These are phyloP conservation scores for Hericium rajendrae DNA, from an alignment of 768 basidiomycete genomes.

Conservation along the genomic window DNA sequence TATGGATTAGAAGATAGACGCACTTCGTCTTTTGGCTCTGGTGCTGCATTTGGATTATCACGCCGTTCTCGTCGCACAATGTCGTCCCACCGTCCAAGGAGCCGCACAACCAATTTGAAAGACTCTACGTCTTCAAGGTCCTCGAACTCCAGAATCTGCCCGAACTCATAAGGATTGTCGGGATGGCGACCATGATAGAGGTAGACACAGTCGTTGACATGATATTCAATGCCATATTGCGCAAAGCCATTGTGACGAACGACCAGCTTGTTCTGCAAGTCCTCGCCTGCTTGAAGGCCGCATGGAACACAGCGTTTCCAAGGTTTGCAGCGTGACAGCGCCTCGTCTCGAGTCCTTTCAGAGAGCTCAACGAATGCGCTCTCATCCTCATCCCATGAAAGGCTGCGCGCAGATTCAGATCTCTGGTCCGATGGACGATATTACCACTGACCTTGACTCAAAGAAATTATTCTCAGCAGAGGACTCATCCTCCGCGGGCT, in stretches of 20 bases:
- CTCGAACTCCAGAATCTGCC: conserved; percentile 39
- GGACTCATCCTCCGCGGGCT: conserved; percentile 34
- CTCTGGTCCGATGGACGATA: no score
- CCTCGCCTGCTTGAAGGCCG: neutral
- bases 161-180: conserved; percentile 36
- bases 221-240: conserved; percentile 39
- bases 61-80: conserved; percentile 14
- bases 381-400: conserved; percentile 40
- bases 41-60: neutral
- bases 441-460: conserved; percentile 34
- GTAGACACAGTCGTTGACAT: conserved; percentile 55
- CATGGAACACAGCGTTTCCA: conserved; percentile 4
- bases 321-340: conserved; percentile 21
- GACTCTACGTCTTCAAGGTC: conserved; percentile 10
- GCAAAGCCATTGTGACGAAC: conserved; percentile 27
- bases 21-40: conserved; percentile 6
- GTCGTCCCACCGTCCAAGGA: conserved; percentile 39
- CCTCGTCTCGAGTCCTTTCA: conserved; percentile 20
- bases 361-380: conserved; percentile 37
- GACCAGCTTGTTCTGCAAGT: conserved; percentile 8
- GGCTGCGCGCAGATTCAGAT: neutral
- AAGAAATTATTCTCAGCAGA: conserved; percentile 41
- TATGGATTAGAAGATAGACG: neutral
- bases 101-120: conserved; percentile 27
- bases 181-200: conserved; percentile 23